phyloP scores from a whole-genome alignment of 495 filamentous ascomycete genomes.

The Neurospora sp. region DNA sequence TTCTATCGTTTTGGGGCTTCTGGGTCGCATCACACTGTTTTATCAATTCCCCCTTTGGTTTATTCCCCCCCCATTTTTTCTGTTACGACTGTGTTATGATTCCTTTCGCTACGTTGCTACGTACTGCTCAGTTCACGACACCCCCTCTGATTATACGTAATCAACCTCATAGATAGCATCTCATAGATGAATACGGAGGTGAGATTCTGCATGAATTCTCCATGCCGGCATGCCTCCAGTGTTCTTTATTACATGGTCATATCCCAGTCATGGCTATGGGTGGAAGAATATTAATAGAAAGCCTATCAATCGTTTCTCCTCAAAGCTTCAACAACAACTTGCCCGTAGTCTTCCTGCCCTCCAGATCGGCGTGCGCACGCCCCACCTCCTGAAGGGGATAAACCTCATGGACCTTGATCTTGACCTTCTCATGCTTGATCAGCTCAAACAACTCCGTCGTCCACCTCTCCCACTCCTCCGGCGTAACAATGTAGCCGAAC shows the following conservation, averaged over 20 bases:
- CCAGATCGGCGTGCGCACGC: slow-evolving; percentile 71
- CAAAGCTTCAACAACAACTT: slow-evolving; percentile 52
- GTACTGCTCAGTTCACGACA: neutral
- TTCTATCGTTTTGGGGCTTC: neutral
- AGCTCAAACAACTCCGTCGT: slow-evolving; percentile 63
- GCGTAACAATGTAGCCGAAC: slow-evolving; percentile 62
- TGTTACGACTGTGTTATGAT: neutral
- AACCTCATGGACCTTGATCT: slow-evolving; percentile 64
- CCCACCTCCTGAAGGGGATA: slow-evolving; percentile 74
- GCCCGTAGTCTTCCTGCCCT: slow-evolving; percentile 73
- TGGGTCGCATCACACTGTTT: neutral
- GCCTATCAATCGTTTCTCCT: neutral
- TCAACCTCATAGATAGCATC: neutral
- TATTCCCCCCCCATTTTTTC: neutral
- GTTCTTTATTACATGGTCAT: neutral
- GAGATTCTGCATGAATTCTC: neutral
- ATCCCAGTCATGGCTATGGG: neutral
- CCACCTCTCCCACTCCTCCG: slow-evolving; percentile 68
- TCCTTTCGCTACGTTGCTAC: neutral
- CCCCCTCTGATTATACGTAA: neutral
- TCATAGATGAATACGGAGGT: neutral
- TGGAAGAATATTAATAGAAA: neutral
- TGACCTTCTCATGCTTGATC: slow-evolving; percentile 56
- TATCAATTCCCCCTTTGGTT: neutral
- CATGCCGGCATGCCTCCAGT: neutral